Percentiles rank a stretch among this genome's conserved stretches.
These are phyloP conservation scores for Mycena belliarum DNA, from an alignment of 768 basidiomycete species.

Conservation along the genomic window DNA sequence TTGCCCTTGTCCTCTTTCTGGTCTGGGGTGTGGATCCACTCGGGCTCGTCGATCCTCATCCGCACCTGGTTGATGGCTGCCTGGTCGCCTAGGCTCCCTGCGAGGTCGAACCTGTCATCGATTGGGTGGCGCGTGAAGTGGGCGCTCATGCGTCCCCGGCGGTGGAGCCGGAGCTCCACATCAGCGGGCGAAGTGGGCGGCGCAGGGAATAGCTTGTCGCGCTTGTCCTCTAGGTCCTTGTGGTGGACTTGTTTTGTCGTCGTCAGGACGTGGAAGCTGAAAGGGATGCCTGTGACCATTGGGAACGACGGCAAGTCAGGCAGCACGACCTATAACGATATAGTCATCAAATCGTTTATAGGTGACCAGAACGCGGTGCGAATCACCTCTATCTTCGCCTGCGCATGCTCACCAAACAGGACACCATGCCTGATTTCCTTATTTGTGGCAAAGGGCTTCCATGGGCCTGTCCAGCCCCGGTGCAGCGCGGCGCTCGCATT, in stretches of 20 bases:
- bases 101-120: conserved; percentile 5
- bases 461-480: conserved; percentile 10
- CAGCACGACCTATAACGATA: conserved; percentile 2
- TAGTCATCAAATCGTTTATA: background rate
- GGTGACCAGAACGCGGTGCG: background rate
- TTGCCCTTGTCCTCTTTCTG: conserved; percentile 13
- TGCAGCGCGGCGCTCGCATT: background rate
- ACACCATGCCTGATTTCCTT: conserved; percentile 13
- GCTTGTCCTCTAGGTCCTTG: conserved; percentile 13
- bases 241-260: conserved; percentile 17
- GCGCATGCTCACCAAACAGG: conserved; percentile 16
- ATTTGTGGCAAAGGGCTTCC: conserved; percentile 7
- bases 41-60: conserved; percentile 7
- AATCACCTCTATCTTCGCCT: conserved; percentile 16
- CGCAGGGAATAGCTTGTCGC: conserved; percentile 19
- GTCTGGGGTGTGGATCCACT: conserved; percentile 3
- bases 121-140: background rate
- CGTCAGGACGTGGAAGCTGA: conserved; percentile 16
- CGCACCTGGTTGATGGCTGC: background rate
- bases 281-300: conserved; percentile 14
- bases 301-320: conserved; percentile 19
- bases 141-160: conserved; percentile 9
- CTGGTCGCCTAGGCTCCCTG: conserved; percentile 17
- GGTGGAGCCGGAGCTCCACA: conserved; percentile 1
- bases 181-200: conserved; percentile 15